Conservation (phyloP, 2,329 filamentous ascomycete species). For the Aspergillus niger region DNA sequence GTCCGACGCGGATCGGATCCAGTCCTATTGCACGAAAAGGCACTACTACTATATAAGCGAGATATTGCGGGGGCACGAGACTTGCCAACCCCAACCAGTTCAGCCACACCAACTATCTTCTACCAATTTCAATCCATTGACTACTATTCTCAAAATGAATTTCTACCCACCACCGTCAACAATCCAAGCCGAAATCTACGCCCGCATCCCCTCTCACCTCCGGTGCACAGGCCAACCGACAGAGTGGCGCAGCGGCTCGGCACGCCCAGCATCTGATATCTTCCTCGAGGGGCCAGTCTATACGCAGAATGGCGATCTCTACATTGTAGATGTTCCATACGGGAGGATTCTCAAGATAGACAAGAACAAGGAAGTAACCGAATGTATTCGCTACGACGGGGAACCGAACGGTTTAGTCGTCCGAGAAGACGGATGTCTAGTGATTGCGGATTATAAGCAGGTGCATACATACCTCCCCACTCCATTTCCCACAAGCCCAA, state of each 20-base stretch:
- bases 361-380: neutral
- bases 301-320: neutral
- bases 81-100: too few relatives aligned
- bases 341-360: neutral
- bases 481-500: too few relatives aligned
- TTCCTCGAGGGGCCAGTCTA: constrained; percentile 1
- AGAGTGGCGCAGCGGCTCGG: neutral
- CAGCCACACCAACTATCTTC: too few relatives aligned
- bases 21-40: too few relatives aligned
- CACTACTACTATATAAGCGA: too few relatives aligned
- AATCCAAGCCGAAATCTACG: neutral
- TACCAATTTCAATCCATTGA: too few relatives aligned
- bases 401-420: neutral
- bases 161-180: constrained; percentile 1
- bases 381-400: neutral
- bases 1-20: too few relatives aligned
- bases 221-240: neutral
- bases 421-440: too few relatives aligned
- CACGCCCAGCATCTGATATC: neutral
- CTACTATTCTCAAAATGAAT: too few relatives aligned
- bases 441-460: too few relatives aligned
- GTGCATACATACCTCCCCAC: too few relatives aligned
- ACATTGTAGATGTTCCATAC: constrained; percentile 2
- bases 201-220: neutral
- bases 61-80: too few relatives aligned